phyloP scores from a whole-genome alignment of 1,284 basidiomycete genomes.

The Kwoniella shivajii region DNA sequence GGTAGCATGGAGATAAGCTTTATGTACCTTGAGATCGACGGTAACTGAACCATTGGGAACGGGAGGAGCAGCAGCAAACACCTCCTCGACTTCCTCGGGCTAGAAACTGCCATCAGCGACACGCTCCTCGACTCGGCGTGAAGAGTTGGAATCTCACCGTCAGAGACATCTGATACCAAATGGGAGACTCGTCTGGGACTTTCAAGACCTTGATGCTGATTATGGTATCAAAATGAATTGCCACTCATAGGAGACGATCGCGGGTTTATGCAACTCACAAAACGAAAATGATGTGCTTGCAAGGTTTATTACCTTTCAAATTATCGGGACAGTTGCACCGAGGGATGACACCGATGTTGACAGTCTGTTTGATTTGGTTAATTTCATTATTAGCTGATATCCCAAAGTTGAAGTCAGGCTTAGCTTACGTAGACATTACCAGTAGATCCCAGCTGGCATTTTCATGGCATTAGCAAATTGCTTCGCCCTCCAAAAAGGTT shows the following conservation, averaged over 20 bases:
- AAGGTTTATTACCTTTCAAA: slow-evolving; percentile 38
- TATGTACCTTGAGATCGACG: slow-evolving; percentile 19
- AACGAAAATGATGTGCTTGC: slow-evolving; percentile 49
- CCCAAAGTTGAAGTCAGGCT: neutral
- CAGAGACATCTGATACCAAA: slow-evolving; percentile 44
- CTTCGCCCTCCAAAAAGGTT: neutral
- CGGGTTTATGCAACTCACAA: slow-evolving; percentile 27
- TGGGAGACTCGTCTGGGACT: slow-evolving; percentile 16
- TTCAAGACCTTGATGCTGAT: slow-evolving; percentile 45
- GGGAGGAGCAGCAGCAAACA: slow-evolving; percentile 30
- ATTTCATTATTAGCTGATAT: neutral
- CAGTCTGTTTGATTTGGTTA: slow-evolving; percentile 21
- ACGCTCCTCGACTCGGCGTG: neutral
- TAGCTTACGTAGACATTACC: slow-evolving; percentile 42
- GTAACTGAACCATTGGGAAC: slow-evolving; percentile 20
- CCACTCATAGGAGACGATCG: neutral
- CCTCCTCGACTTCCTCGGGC: slow-evolving; percentile 22
- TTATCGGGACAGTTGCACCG: slow-evolving; percentile 45
- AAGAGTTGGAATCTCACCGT: slow-evolving; percentile 18
- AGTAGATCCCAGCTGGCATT: slow-evolving; percentile 37
- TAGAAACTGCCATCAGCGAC: slow-evolving; percentile 5
- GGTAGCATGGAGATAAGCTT: slow-evolving; percentile 30
- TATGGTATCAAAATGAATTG: slow-evolving; percentile 2
- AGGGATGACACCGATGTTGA: slow-evolving; percentile 26
- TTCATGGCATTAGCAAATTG: neutral